Evolutionary conservation across 2,329 filamentous ascomycete genomes (phyloP), one percentile per base, ranked within the genome.

Genomic region (Diaporthe batatas): DNA sequence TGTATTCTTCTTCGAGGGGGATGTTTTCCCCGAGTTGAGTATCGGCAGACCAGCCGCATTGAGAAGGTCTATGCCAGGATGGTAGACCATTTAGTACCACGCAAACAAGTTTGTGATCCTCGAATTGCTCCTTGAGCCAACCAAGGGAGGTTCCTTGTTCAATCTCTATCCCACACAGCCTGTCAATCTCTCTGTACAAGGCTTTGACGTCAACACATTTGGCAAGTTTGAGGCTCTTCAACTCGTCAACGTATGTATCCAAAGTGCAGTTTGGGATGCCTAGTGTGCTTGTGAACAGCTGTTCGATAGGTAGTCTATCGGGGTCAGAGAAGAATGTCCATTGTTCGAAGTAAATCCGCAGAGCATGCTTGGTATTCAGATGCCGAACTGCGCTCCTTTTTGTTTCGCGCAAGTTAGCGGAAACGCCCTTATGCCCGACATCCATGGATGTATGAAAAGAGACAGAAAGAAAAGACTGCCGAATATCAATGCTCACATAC

Each of bases 41-140:
- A 18, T 47, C 58, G 32, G 53, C 72, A 16, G 74, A 75, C 73
- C 76, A 77, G 4, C 75, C 32, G 44, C 72, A 78, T 18, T 72
- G 21, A 44, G 64, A 70, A 0, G 54, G 6, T 12, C 16, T 69
- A 32, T 69, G 23, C 75, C 75, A 76, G 0, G 32, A 32, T 21
- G 18, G 0, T 8, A 51, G 47, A 16, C 44, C 64, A 2, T 64
- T 53, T 6, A 47, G 53, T 23, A 59, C 47, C 14, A 68, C 69
- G 36, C 70, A 76, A 51, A 76, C 74, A 5, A 76, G 68, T 1
- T 51, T 39, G 0, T 59, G 10, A 25, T 53, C 32, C 8, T 75
- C 59, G 29, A 76, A 75, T 0, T 49, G 49, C 21, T n/a, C 6
- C n/a, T 49, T 64, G n/a, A 32, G 32, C 18, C 23, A 47, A 34